Evolutionary conservation across 2,329 filamentous ascomycete genomes (phyloP), one percentile per base, ranked within the genome.

Genomic region (Trichoderma sp.): DNA sequence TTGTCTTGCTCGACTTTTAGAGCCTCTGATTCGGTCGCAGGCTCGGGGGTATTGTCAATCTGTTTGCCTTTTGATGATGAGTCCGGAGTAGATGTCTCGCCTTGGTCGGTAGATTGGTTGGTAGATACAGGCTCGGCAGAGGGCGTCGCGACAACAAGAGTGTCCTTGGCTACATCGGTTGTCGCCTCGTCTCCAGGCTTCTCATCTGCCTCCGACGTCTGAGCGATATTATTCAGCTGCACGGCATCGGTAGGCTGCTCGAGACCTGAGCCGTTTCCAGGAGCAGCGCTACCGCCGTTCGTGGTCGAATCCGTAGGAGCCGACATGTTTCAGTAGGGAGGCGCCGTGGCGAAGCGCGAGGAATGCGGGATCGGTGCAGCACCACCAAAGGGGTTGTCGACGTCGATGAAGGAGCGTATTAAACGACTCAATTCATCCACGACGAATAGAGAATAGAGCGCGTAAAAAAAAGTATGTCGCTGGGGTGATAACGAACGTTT

Each of bases 171-270:
- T 16, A 63, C 67, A 41, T 72, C 41, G 12, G 31, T 33, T 31
- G 65, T 60, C 60, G 75, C 53, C 27, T 66, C 66, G n/a, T 50
- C 38, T 65, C 29, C 24, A n/a, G 75, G 45, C 24, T 76, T 71
- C 14, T 65, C 67, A n/a, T 68, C 50, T 16, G 45, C 18, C 24
- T 74, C 60, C 16, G 72, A 53, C 41, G 78, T 68, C 67, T 83
- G 80, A 69, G 80, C 75, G 68, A 85, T 83, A 72, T 77, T 81
- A 75, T 82, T 80, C 83, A 85, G 84, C 65, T 82, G 80, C 38
- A 85, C 83, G 75, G 84, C 83, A 77, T 85, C 85, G 68, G 77
- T 81, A 73, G 82, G 81, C 77, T 84, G 83, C 38, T 82, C 79
- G 75, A 84, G 80, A 64, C 79, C 80, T 35, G 81, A 79, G 75